Evolutionary conservation across 257 asterid species (phyloP), one percentile per base, ranked within the genome.

Genomic region (Nicotiana undulata): DNA sequence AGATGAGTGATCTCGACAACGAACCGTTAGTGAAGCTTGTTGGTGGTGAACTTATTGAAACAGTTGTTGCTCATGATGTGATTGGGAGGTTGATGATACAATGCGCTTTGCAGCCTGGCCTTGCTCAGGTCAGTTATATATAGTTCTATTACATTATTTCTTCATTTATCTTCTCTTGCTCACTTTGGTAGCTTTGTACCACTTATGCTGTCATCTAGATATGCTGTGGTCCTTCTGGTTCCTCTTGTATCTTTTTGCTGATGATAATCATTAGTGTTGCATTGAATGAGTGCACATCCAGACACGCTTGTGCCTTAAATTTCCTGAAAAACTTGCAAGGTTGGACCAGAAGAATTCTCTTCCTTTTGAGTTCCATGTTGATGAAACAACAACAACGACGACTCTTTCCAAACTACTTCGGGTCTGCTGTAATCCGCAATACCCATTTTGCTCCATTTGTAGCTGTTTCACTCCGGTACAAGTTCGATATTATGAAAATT

Each of bases 61-160:
- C 98, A 17, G 98, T 95, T 87, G 98, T 95, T 64, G 98, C 98
- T 2, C 98, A 95, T 88, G 98, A 95, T 85, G 98, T 95, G 84
- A 95, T 95, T 85, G 98, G 98, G 65, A 91, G 98, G 83, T 85
- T 95, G 89, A 95, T 95, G 98, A 93, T 95, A 90, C 98, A 92
- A 81, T 95, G 98, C 84, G 98, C 98, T 86, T 97, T 95, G 74
- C 98, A 95, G 89, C 98, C 98, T 84, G 98, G 98, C 85, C 98
- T 95, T 85, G 98, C 98, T 22, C 98, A 91, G 98, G 98, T 95
- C 79, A 77, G 88, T 84, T 60, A 31, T 86, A 37, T 77, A 77
- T 76, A 31, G 28, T 86, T 76, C 75, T 32, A 24, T 76, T 65
- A 29, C 58, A 15, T 70, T 83, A 24, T 67, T 32, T 67, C 26